A percentile compares a stretch with the other conserved stretches of the same genome.
Evolutionary conservation across 345 rosid species (phyloP).

Genomic region (Arabidopsis suecica): DNA sequence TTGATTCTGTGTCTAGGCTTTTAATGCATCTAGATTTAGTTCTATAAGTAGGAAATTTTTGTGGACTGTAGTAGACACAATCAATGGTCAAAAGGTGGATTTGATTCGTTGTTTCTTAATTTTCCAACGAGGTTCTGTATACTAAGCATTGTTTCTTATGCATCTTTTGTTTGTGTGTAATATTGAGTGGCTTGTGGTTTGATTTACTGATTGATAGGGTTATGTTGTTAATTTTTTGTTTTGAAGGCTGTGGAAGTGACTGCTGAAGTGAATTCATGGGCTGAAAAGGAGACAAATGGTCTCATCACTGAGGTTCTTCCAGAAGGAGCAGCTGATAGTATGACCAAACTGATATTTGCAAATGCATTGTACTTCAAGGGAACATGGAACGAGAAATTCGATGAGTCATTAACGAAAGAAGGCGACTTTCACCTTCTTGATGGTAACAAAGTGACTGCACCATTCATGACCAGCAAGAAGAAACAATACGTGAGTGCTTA

Average conservation of each 20-base stretch:
- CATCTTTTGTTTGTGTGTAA: background rate
- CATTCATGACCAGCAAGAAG: constrained; percentile 81
- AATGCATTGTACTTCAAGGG: constrained; percentile 90
- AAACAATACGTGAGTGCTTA: constrained; percentile 55
- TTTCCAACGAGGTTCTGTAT: constrained; percentile 3
- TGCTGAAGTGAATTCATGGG: constrained; percentile 74
- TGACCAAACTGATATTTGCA: constrained; percentile 64
- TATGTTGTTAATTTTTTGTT: background rate
- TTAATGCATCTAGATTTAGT: no score
- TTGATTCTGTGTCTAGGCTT: no score
- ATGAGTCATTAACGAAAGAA: constrained; percentile 57
- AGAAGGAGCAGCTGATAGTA: constrained; percentile 58
- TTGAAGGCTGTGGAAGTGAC: constrained; percentile 70
- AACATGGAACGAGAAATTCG: constrained; percentile 75
- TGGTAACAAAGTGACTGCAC: constrained; percentile 58
- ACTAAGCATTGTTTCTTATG: background rate
- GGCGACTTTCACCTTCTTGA: constrained; percentile 66
- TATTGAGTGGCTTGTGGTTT: constrained; percentile 8
- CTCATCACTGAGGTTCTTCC: constrained; percentile 80
- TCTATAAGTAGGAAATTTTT: no score
- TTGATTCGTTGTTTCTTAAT: background rate
- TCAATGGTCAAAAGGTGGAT: background rate
- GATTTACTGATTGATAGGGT: background rate
- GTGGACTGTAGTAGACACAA: no score
- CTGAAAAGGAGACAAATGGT: constrained; percentile 72